Conservation (phyloP, 2,329 filamentous ascomycete genomes). For the Diaporthe sp. region DNA sequence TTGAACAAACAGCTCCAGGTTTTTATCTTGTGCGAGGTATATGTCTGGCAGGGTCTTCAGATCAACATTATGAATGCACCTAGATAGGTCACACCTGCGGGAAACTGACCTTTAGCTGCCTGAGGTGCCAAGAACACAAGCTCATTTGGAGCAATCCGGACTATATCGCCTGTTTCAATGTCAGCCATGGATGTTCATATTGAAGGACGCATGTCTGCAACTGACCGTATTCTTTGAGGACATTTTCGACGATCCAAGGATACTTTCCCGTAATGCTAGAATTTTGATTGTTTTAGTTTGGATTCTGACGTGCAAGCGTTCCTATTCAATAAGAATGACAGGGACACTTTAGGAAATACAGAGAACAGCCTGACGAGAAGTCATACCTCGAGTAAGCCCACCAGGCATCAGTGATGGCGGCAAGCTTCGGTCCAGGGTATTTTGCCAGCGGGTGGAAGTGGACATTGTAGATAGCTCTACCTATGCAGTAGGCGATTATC, state of each 20-base stretch:
- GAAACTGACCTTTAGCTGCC: background rate
- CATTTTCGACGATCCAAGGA: constrained; percentile 6
- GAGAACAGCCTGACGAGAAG: background rate
- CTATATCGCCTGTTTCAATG: background rate
- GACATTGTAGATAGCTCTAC: constrained; percentile 13
- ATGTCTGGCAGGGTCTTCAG: constrained; percentile 13
- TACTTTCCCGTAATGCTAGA: background rate
- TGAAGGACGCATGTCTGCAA: background rate
- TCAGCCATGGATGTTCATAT: background rate
- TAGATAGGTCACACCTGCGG: too few species aligned
- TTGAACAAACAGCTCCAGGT: constrained; percentile 36
- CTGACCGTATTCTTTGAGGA: background rate
- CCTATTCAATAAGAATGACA: background rate
- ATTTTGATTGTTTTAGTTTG: accelerated
- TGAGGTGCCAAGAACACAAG: constrained; percentile 13
- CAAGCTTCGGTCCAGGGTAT: constrained; percentile 21
- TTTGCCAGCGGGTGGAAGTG: constrained; percentile 17
- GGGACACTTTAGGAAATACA: background rate
- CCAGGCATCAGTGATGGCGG: constrained; percentile 12
- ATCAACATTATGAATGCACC: background rate
- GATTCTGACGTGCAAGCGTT: background rate
- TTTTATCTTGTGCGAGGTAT: constrained; percentile 32
- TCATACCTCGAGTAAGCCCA: constrained; percentile 3
- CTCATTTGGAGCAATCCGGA: constrained; percentile 29
- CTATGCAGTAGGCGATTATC: constrained; percentile 5